Evolutionary conservation across 768 basidiomycete genomes (phyloP).

Genomic region (Antrodiella citrinella): DNA sequence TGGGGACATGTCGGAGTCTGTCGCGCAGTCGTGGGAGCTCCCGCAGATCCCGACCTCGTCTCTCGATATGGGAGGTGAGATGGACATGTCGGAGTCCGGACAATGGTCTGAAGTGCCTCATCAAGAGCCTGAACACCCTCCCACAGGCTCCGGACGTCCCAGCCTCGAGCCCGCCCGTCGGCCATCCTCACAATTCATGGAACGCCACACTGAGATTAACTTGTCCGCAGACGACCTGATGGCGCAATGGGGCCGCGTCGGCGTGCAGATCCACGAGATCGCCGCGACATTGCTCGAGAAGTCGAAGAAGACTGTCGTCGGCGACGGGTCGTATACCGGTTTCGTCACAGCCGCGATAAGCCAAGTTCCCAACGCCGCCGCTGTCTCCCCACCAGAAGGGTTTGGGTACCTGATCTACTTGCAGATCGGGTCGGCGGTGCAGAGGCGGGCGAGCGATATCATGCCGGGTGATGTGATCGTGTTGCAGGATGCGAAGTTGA

Average conservation of each 20-base stretch:
- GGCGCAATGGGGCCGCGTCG: slow-evolving; percentile 63
- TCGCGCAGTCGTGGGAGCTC: slow-evolving; percentile 70
- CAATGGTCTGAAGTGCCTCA: slow-evolving; percentile 42
- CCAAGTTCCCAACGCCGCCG: slow-evolving; percentile 55
- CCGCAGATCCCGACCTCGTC: slow-evolving; percentile 59
- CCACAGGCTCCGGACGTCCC: slow-evolving; percentile 10
- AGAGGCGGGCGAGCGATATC: slow-evolving; percentile 70
- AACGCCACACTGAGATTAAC: slow-evolving; percentile 23
- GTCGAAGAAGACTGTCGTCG: slow-evolving; percentile 70
- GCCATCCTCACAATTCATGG: slow-evolving; percentile 2
- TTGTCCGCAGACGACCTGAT: slow-evolving; percentile 60
- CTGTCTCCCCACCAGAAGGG: slow-evolving; percentile 25
- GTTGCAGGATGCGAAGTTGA: slow-evolving; percentile 69
- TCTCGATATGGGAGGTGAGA: slow-evolving; percentile 46
- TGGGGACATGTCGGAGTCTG: slow-evolving; percentile 31
- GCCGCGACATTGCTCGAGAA: slow-evolving; percentile 64
- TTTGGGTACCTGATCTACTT: slow-evolving; percentile 75
- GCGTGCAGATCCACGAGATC: slow-evolving; percentile 63
- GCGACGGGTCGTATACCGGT: slow-evolving; percentile 78
- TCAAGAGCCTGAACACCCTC: slow-evolving; percentile 13
- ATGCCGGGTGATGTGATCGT: slow-evolving; percentile 81
- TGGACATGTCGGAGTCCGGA: slow-evolving; percentile 42
- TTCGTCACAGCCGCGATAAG: slow-evolving; percentile 63
- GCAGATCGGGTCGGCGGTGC: slow-evolving; percentile 59
- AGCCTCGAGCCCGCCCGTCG: background rate